phyloP scores from a whole-genome alignment of 352 stramenopile species.

The Globisporangium cederbergense region DNA sequence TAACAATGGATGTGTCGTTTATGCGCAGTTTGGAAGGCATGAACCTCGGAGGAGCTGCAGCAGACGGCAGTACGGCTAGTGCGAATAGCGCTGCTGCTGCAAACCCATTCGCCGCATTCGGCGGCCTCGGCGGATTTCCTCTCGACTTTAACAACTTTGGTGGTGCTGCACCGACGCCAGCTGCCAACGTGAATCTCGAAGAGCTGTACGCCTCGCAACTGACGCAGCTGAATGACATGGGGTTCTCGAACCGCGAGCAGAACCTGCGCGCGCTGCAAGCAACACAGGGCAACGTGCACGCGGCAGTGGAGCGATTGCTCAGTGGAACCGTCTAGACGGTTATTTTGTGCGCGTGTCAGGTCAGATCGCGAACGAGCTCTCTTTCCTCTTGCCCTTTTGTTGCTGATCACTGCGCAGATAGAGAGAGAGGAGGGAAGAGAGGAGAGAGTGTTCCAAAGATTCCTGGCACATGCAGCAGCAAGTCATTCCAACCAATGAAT shows the following conservation, averaged over 20 bases:
- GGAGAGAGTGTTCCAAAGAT: too few relatives aligned
- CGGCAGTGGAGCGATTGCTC: slow-evolving; percentile 86
- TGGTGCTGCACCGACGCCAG: slow-evolving; percentile 25
- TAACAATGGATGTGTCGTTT: slow-evolving; percentile 5
- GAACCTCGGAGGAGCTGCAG: slow-evolving; percentile 29
- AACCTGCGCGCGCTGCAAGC: slow-evolving; percentile 86
- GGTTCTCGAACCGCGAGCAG: slow-evolving; percentile 86
- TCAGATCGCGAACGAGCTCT: background rate
- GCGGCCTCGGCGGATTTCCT: slow-evolving; percentile 33
- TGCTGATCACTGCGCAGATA: background rate
- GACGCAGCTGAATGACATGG: slow-evolving; percentile 89
- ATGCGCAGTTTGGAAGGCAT: slow-evolving; percentile 44
- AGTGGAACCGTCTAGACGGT: slow-evolving; percentile 50
- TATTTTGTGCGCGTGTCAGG: background rate
- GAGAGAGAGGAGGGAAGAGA: background rate
- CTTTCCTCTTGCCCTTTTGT: background rate
- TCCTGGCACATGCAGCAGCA: background rate
- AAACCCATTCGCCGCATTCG: slow-evolving; percentile 57
- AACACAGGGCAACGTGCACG: slow-evolving; percentile 87
- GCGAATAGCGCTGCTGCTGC: slow-evolving; percentile 19
- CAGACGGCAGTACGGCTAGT: slow-evolving; percentile 5
- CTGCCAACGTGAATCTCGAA: slow-evolving; percentile 73
- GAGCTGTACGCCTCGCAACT: slow-evolving; percentile 87
- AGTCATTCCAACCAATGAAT: background rate
- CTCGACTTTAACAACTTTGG: slow-evolving; percentile 22